Conservation (phyloP, 371 early-diverging fungal genomes). For the Zychaea mexicana region DNA sequence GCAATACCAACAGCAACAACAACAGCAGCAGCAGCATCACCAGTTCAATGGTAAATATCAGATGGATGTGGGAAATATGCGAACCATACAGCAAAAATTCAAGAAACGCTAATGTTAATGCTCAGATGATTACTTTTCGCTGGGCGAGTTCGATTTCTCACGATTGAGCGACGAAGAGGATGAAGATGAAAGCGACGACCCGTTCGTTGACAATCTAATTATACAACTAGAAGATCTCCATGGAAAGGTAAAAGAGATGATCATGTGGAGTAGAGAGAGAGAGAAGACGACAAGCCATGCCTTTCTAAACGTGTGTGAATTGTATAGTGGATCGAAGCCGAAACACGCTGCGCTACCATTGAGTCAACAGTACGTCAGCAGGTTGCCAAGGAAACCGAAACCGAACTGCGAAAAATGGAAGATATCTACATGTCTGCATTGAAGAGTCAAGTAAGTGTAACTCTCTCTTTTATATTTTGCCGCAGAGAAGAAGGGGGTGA, state of each 20-base stretch:
- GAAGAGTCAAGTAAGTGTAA: constrained; percentile 30
- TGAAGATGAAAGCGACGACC: constrained; percentile 43
- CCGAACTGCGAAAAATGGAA: constrained; percentile 44
- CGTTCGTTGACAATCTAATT: constrained; percentile 46
- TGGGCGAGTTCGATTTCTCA: constrained; percentile 2
- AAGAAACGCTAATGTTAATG: background rate
- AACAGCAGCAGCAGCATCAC: background rate
- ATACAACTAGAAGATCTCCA: constrained; percentile 49
- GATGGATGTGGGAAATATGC: background rate
- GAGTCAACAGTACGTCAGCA: constrained; percentile 60
- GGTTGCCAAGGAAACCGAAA: constrained; percentile 49
- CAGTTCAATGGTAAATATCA: background rate
- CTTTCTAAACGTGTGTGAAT: background rate
- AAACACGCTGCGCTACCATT: constrained; percentile 52
- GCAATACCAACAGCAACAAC: background rate
- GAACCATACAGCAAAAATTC: background rate
- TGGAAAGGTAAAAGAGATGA: constrained; percentile 36
- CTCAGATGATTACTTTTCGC: background rate
- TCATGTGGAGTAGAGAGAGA: background rate
- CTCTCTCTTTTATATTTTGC: background rate
- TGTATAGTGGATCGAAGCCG: constrained; percentile 54
- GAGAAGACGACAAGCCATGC: too few relatives aligned
- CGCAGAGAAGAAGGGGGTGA: too few relatives aligned
- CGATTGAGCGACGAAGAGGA: constrained; percentile 30
- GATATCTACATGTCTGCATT: constrained; percentile 37